These are phyloP conservation scores for Vachellia collinsii DNA, from an alignment of 306 rosid species.

Conservation along the genomic window DNA sequence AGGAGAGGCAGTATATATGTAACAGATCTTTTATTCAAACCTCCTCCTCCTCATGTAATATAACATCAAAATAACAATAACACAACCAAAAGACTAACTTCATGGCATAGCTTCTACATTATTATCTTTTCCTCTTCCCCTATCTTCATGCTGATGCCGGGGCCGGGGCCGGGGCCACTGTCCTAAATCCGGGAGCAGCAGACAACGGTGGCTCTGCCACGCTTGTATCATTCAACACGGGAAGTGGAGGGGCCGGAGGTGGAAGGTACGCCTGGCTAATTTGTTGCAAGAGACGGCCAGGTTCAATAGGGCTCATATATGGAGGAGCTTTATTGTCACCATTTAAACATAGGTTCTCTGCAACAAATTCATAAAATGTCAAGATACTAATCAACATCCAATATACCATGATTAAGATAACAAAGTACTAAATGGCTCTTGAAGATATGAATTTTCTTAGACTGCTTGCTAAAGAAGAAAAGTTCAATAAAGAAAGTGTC, in stretches of 20 bases:
- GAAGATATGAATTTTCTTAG: background rate
- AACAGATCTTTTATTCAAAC: background rate
- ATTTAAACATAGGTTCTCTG: conserved; percentile 68
- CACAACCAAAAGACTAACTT: background rate
- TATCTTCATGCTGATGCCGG: conserved; percentile 18
- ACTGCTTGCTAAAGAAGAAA: conserved; percentile 26
- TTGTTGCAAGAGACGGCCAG: conserved; percentile 57
- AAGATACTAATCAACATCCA: no score
- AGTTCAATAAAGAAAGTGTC: conserved; percentile 15
- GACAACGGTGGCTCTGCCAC: conserved; percentile 79
- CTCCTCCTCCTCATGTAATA: background rate
- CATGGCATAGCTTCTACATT: background rate
- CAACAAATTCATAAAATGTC: conserved; percentile 38
- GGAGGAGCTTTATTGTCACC: conserved; percentile 33
- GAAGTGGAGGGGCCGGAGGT: conserved; percentile 64
- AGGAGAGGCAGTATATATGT: background rate
- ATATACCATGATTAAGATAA: no score
- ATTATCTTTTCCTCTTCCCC: background rate
- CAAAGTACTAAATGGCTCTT: background rate
- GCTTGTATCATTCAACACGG: conserved; percentile 45
- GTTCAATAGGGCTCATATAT: conserved; percentile 59
- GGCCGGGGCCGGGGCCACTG: conserved; percentile 29
- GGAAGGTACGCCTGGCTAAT: conserved; percentile 42
- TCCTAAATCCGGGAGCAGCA: conserved; percentile 20
- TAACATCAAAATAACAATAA: no score